Evolutionary conservation across 2,329 filamentous ascomycete species (phyloP).

Genomic region (Exophiala oligosperma): DNA sequence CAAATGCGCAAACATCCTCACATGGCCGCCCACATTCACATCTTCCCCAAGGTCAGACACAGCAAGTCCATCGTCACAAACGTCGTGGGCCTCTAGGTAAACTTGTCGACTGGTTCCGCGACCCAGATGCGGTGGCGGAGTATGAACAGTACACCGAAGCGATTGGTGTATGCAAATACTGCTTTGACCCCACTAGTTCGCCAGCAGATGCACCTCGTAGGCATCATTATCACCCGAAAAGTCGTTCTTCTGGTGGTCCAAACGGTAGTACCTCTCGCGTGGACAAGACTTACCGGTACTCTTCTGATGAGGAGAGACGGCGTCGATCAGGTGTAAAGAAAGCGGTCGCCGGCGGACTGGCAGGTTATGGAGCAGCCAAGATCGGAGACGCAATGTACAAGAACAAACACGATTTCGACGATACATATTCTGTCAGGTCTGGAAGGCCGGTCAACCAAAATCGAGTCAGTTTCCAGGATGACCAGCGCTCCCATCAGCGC

Average conservation of each 20-base stretch:
- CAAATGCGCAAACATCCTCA: neutral
- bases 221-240: conserved; percentile 53
- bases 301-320: conserved; percentile 49
- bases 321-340: conserved; percentile 50
- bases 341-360: conserved; percentile 53
- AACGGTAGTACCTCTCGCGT: conserved; percentile 48
- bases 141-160: conserved; percentile 69
- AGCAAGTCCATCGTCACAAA: conserved; percentile 43
- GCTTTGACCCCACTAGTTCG: conserved; percentile 61
- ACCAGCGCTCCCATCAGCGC: conserved; percentile 34
- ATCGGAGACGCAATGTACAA: conserved; percentile 56
- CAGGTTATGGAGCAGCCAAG: conserved; percentile 54
- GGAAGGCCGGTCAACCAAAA: conserved; percentile 43
- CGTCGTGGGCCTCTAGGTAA: conserved; percentile 57
- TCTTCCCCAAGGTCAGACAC: conserved; percentile 8
- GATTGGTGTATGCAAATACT: conserved; percentile 65
- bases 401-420: conserved; percentile 56
- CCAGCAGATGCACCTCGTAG: conserved; percentile 60
- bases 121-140: conserved; percentile 62
- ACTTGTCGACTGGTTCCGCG: conserved; percentile 62
- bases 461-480: conserved; percentile 31
- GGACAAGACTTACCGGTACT: conserved; percentile 62
- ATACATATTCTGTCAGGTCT: conserved; percentile 60
- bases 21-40: neutral
- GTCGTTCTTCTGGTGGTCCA: conserved; percentile 30